Base-by-base conservation (phyloP, 1,284 basidiomycete genomes). In the Tilletia indica region DNA sequence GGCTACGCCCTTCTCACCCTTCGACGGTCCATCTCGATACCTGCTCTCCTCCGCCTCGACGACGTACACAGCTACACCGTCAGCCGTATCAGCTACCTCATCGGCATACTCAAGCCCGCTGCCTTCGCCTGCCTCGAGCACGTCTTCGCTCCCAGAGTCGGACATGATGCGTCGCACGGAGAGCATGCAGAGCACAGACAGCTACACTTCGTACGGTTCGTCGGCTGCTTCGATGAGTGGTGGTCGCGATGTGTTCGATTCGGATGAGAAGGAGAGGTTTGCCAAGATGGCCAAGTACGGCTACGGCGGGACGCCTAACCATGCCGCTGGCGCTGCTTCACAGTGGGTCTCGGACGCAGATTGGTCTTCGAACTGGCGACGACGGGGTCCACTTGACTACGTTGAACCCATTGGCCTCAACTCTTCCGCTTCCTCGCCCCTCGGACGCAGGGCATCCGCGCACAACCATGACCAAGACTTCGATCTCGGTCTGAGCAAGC, bases 101-200 rank as follows among this genome's bases (percentile, higher is more conserved):
- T 64, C 61, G n/a, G 36, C 61, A 11, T 64, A 64, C 61, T 42
- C 61, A 34, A 64, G 61, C 61, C 61, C 61, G 21, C 61, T 64
- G 61, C 61, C 61, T 3, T 64, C 61, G 34, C 61, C 61, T 19
- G 61, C 61, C 8, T 64, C 61, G 34, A 64, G 61, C 36, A 34
- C 36, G 34, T 64, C 61, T 19, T 64, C 61, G 6, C 38, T 64
- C 16, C 61, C 61, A 11, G 61, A 64, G 34, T 64, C 34, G 19
- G 61, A 64, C 61, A 39, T 42, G 58, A 61, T 61, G 61, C 61
- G 19, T 34, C 61, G 61, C 19, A 38, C 61, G 61, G 36, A 64
- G 34, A 64, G 61, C 34, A 64, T 39, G 16, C 61, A 64, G 34
- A 64, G 61, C 36, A 14, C 12, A 16, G 61, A 64, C 36, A 64